These are phyloP conservation scores for Anthracocystis panici-leucophaei DNA, from an alignment of 1,284 basidiomycete genomes.

Conservation along the genomic window DNA sequence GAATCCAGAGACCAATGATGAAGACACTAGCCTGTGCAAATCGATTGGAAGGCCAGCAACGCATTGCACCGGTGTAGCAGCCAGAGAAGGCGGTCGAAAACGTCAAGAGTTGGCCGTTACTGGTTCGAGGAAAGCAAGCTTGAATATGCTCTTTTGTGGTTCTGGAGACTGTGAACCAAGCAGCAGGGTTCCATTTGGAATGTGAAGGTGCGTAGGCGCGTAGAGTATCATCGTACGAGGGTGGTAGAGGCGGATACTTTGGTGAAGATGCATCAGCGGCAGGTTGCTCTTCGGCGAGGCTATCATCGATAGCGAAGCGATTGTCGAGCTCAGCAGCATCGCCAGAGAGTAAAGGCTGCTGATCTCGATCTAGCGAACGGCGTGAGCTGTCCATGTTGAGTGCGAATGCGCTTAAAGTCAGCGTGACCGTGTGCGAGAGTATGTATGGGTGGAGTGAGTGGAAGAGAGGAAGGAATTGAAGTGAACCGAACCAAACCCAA, in stretches of 20 bases:
- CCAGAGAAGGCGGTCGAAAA: constrained; percentile 37
- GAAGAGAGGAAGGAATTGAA: neutral
- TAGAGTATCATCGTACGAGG: constrained; percentile 56
- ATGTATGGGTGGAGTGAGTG: neutral
- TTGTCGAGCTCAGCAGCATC: constrained; percentile 44
- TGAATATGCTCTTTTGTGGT: constrained; percentile 52
- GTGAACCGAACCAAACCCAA: neutral
- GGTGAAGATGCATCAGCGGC: constrained; percentile 21
- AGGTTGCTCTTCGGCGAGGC: constrained; percentile 33
- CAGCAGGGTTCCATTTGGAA: constrained; percentile 38
- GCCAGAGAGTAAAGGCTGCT: constrained; percentile 40
- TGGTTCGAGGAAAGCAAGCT: constrained; percentile 47
- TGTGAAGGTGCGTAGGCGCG: constrained; percentile 28
- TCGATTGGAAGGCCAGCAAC: constrained; percentile 58
- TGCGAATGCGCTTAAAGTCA: neutral
- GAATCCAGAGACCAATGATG: constrained; percentile 57
- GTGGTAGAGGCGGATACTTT: constrained; percentile 60
- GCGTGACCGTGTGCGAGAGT: neutral
- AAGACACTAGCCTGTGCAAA: constrained; percentile 58
- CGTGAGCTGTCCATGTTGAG: constrained; percentile 32
- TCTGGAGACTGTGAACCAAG: constrained; percentile 45
- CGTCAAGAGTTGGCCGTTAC: constrained; percentile 34
- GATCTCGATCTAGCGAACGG: constrained; percentile 28
- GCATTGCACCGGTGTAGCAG: constrained; percentile 29
- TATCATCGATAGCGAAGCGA: constrained; percentile 61